Conservation (phyloP, 2,329 filamentous ascomycete species). For the Aschersonia sp. region DNA sequence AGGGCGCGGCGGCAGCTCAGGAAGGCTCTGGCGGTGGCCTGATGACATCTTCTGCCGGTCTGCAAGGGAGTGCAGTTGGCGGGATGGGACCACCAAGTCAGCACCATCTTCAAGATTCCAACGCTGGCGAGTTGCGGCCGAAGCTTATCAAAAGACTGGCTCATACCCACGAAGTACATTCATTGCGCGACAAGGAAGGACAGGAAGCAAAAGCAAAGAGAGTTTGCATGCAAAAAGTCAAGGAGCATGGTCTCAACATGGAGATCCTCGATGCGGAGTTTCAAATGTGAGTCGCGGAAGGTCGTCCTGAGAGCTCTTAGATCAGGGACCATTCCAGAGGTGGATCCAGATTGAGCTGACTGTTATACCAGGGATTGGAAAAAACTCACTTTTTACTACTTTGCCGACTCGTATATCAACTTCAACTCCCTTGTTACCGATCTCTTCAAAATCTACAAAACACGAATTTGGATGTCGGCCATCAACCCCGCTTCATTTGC, state of each 20-base stretch:
- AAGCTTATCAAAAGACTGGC: constrained; percentile 95
- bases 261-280: constrained; percentile 98
- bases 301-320: not conserved
- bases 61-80: constrained; percentile 57
- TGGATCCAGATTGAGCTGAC: constrained; percentile 4
- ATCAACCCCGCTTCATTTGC: constrained; percentile 96
- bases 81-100: constrained; percentile 65
- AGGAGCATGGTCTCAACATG: constrained; percentile 90
- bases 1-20: constrained; percentile 51
- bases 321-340: not conserved
- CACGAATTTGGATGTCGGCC: constrained; percentile 98
- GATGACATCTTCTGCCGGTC: constrained; percentile 46
- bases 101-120: constrained; percentile 59
- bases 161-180: constrained; percentile 78
- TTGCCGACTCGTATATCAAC: constrained; percentile 95
- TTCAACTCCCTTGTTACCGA: constrained; percentile 97
- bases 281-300: constrained; percentile 61
- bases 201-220: constrained; percentile 96
- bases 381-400: constrained; percentile 98
- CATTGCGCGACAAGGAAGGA: constrained; percentile 86
- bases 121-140: constrained; percentile 68
- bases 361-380: constrained; percentile 73
- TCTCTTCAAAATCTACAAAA: constrained; percentile 98
- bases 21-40: constrained; percentile 47
- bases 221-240: constrained; percentile 91